phyloP scores from a whole-genome alignment of 1,284 basidiomycete species.

The Sutorius eximius region DNA sequence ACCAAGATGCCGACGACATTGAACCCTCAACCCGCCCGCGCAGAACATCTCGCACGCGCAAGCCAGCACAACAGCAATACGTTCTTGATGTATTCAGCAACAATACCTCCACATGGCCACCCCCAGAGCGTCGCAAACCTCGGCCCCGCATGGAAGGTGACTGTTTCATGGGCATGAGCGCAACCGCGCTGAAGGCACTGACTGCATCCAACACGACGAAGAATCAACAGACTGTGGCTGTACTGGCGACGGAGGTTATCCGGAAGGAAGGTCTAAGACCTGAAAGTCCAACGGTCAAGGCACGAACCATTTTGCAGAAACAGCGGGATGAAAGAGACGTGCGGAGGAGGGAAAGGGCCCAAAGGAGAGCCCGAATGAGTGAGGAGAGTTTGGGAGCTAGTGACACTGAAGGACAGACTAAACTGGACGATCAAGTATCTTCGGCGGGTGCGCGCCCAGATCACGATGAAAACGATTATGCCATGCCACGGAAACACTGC shows the following conservation, averaged over 20 bases:
- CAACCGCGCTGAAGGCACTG: conserved; percentile 63
- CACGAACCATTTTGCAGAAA: conserved; percentile 68
- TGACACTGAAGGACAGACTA: conserved; percentile 32
- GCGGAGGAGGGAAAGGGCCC: conserved; percentile 64
- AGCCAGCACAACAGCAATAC: conserved; percentile 39
- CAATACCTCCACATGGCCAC: conserved; percentile 34
- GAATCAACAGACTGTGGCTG: conserved; percentile 63
- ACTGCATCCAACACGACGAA: conserved; percentile 67
- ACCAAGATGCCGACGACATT: conserved; percentile 7
- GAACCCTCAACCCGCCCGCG: conserved; percentile 32
- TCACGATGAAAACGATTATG: conserved; percentile 36
- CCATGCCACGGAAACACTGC: conserved; percentile 44
- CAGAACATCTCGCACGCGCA: conserved; percentile 55
- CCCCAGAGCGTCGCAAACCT: conserved; percentile 40
- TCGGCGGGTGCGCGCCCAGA: conserved; percentile 28
- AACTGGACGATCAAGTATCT: conserved; percentile 21
- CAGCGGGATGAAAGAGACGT: conserved; percentile 66
- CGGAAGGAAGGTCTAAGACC: conserved; percentile 71
- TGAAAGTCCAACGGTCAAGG: conserved; percentile 75
- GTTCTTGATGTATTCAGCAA: conserved; percentile 42
- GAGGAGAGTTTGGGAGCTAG: conserved; percentile 35
- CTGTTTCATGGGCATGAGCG: conserved; percentile 61
- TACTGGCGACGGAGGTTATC: conserved; percentile 58
- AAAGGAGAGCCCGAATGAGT: conserved; percentile 54
- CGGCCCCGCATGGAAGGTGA: conserved; percentile 41